Evolutionary conservation across 192 early-diverging fungal genomes (phyloP), one percentile per base, ranked within the genome.

Genomic region (Coemansia sp.): DNA sequence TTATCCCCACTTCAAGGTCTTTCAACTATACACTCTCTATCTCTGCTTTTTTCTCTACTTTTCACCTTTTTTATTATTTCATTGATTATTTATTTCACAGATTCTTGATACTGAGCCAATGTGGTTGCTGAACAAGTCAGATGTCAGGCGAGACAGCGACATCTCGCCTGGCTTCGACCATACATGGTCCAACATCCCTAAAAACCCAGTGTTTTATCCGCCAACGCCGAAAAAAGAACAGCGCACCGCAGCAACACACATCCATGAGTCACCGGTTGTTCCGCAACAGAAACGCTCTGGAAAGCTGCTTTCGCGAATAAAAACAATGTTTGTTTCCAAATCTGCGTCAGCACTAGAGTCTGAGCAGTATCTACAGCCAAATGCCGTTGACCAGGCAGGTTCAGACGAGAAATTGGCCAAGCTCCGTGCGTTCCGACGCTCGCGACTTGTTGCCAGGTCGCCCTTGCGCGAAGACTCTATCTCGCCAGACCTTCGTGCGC

Each of bases 151-250:
- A 41, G 41, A 15, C 68, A 20, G 22, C 18, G 41, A 28, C 22
- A 5, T 43, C 53, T 34, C 3, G 14, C 32, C 53, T 8, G 48
- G 48, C 6, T 1, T 45, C 18, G 51, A 38, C 4, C 12, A 51
- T 15, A 65, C 22, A 9, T 67, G 60, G 68, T 35, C 33, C 11
- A 41, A 38, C 58, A 59, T 83, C 0, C 74, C 80, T 51, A 73
- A 61, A n/a, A 76, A 83, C 38, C 80, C 80, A 11, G 80, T 83
- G 9, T 83, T 83, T 51, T 77, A 83, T 60, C 80, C 80, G 17
- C 80, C 80, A 3, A 83, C 75, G 0, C 48, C 72, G 4, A 43
- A 45, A 12, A 71, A 65, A 33, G 48, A 67, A 14, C 45, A 48
- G 45, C 45, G 45, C 12, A 8, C 45, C 45, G 22, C 41, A 28